These are phyloP conservation scores for Fusarium sp. DNA, from an alignment of 2,329 filamentous ascomycete genomes.

Conservation along the genomic window DNA sequence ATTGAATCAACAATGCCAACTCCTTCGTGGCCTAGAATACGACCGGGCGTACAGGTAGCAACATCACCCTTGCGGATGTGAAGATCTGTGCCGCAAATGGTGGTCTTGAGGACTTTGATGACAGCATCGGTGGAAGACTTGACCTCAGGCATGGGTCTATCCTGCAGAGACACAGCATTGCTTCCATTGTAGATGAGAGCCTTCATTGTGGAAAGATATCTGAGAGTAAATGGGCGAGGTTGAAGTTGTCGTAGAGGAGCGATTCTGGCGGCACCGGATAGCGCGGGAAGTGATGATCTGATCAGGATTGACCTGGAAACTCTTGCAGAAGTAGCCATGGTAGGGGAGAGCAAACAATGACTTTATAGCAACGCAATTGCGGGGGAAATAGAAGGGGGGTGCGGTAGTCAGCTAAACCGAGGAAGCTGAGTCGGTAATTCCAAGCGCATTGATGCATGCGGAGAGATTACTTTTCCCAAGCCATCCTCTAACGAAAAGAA, in stretches of 20 bases:
- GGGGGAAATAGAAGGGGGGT: background rate
- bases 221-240: background rate
- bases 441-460: background rate
- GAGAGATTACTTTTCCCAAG: background rate
- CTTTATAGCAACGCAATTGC: background rate
- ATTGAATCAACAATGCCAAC: slow-evolving; percentile 61
- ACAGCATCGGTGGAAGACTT: slow-evolving; percentile 60
- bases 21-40: slow-evolving; percentile 65
- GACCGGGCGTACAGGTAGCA: slow-evolving; percentile 58
- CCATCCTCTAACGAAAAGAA: background rate
- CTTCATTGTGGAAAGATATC: slow-evolving; percentile 47
- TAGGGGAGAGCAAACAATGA: background rate
- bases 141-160: slow-evolving; percentile 58
- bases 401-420: background rate
- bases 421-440: background rate
- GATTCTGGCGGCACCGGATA: background rate
- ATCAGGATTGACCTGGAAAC: background rate
- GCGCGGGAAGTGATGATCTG: background rate
- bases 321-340: background rate
- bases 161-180: slow-evolving; percentile 52
- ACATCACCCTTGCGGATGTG: slow-evolving; percentile 69
- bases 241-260: background rate
- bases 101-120: slow-evolving; percentile 60
- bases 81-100: slow-evolving; percentile 67
- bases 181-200: slow-evolving; percentile 58